Base-by-base conservation (phyloP, 2,329 filamentous ascomycete genomes). In the Neofusicoccum cordaticola region DNA sequence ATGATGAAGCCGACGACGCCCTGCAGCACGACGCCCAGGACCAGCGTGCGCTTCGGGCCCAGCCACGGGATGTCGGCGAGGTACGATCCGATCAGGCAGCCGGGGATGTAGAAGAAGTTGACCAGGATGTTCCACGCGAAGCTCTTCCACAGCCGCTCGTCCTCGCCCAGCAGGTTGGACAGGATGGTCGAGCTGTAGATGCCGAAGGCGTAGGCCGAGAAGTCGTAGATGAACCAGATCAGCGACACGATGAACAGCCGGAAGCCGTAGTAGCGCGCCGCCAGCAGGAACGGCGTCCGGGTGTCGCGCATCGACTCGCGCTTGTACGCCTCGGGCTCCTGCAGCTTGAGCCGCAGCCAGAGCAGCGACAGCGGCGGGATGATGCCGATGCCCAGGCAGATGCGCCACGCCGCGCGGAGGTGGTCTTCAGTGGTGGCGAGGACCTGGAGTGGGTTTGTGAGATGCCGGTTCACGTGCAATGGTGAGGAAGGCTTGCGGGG, bases 51-150 rank as follows among this genome's bases (percentile, higher is more conserved):
- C 65, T 89, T 88, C 0, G 93, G 92, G 0, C 93, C 93, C 58
- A 96, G 80, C 79, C 84, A 87, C 3, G 73, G 73, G 11, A 75
- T 17, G 77, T 97, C 93, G 31, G 88, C 90, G 6, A 90, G 80
- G 64, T 90, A 90, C 0, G 91, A 90, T 19, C 93, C 93, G 3
- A 90, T 77, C 61, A 93, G 82, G 27, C 91, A 91, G 1, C 93
- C 93, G 0, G 92, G 93, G 56, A 96, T 84, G 77, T 96, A 96
- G 77, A 97, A 97, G 67, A 92, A 80, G 75, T 95, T 96, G 80
- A 96, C 87, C 47, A 97, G 84, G 0, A 90, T 92, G 73, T 92
- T 93, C 92, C 92, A 97, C 45, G 92, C 93, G 67, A 97, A 93
- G 11, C 88, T 80, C 67, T 90, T 90, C 72, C 91, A 94, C 1